Evolutionary conservation across 2,329 filamentous ascomycete species (phyloP).

Genomic region (Aspergillus sojae): DNA sequence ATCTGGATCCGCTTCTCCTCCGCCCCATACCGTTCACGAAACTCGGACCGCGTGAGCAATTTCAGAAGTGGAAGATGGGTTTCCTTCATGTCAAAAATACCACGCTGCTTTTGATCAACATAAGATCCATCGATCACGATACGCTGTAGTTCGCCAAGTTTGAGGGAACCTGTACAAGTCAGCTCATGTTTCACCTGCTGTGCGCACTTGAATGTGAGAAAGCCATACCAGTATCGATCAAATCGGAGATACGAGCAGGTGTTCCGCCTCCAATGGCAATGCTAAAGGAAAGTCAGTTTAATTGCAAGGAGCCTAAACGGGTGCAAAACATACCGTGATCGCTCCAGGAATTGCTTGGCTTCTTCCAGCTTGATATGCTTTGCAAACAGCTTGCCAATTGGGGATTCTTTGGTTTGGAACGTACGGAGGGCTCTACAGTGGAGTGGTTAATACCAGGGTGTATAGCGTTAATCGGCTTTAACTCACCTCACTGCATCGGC

Average conservation of each 20-base stretch:
- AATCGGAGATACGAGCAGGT: constrained; percentile 76
- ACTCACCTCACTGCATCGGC: constrained; percentile 76
- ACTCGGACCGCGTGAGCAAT: constrained; percentile 70
- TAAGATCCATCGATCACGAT: constrained; percentile 90
- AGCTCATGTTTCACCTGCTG: background rate
- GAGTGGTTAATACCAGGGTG: background rate
- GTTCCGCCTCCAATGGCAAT: constrained; percentile 91
- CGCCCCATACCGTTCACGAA: constrained; percentile 68
- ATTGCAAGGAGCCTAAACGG: background rate
- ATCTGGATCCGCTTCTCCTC: constrained; percentile 57
- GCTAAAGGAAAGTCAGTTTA: constrained; percentile 41
- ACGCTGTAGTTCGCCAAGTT: constrained; percentile 70
- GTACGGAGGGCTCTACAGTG: constrained; percentile 67
- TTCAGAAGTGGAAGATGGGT: constrained; percentile 78
- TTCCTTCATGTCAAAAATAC: constrained; percentile 94
- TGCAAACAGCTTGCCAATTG: constrained; percentile 90
- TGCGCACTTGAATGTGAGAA: background rate
- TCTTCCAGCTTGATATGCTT: constrained; percentile 97
- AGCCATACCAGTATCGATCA: constrained; percentile 76
- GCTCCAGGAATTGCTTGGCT: constrained; percentile 74
- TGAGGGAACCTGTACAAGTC: constrained; percentile 63
- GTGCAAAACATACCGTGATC: constrained; percentile 50
- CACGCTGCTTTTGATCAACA: constrained; percentile 91
- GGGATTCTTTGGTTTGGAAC: constrained; percentile 76
- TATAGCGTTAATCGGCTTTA: background rate